Conservation (phyloP, 1,139 yeast species). For the Trichomonascaceae sp. region DNA sequence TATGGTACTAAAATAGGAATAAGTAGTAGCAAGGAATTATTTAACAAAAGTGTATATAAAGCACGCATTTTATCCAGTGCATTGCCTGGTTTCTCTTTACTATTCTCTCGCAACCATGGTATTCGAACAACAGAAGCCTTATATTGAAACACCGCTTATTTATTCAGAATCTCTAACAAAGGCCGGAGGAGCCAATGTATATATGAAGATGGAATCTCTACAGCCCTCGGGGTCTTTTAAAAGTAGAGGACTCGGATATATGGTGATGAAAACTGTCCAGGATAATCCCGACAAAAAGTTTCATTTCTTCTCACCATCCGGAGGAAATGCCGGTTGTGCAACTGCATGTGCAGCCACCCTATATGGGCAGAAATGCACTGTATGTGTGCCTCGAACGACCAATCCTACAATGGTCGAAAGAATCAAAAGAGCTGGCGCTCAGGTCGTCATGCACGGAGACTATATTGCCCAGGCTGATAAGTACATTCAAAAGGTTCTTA, state of each 20-base stretch:
- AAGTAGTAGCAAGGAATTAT: not conserved
- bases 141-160: slow-evolving; percentile 31
- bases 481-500: slow-evolving; percentile 39
- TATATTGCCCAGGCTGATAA: slow-evolving; percentile 61
- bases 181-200: slow-evolving; percentile 36
- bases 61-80: not conserved
- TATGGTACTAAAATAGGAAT: not conserved
- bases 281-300: slow-evolving; percentile 30
- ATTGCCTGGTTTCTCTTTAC: not conserved
- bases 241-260: slow-evolving; percentile 41
- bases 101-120: not conserved
- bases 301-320: slow-evolving; percentile 60
- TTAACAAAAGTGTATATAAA: not conserved
- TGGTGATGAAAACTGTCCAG: slow-evolving; percentile 27
- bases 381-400: slow-evolving; percentile 53
- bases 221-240: slow-evolving; percentile 74
- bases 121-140: slow-evolving; percentile 18
- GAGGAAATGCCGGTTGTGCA: slow-evolving; percentile 79
- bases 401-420: slow-evolving; percentile 39
- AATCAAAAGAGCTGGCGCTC: slow-evolving; percentile 47
- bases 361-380: slow-evolving; percentile 47
- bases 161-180: slow-evolving; percentile 28
- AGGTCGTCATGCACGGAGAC: slow-evolving; percentile 49
- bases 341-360: slow-evolving; percentile 55
- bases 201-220: slow-evolving; percentile 53